Evolutionary conservation across 1,284 basidiomycete genomes (phyloP), one percentile per base, ranked within the genome.

Genomic region (Tranzscheliella williamsii): DNA sequence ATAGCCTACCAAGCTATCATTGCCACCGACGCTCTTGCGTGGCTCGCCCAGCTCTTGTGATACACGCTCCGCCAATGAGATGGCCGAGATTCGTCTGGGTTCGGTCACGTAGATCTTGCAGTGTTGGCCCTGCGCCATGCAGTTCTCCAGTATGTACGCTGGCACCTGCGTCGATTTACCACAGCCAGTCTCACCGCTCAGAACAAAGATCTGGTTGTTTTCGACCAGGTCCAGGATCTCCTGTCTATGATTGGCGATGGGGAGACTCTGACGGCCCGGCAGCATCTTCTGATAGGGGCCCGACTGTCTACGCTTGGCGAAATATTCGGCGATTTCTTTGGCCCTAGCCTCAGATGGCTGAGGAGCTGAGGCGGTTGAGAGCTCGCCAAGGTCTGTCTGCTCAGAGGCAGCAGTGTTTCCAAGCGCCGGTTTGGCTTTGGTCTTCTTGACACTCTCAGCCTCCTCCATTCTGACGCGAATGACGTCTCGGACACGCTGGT

Each of bases 151-250:
- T 53, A 98, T 89, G 80, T 91, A 98, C 0, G 90, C 84, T 1
- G 95, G 95, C 4, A 98, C 85, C 80, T 98, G 95, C 0, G 95
- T 98, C 1, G 93, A 96, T 80, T 99, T 99, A 13, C 94, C 95
- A 72, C 92, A 99, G 67, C 95, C 95, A 4, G 95, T 99, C 80
- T 98, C 95, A 34, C 95, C 95, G 70, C 91, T 94, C 1, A 99
- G 82, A 0, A 98, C 92, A 30, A 97, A 82, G 15, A 96, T 85
- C 72, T 95, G 93, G 5, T 86, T 86, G n/a, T 81, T 79, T 37
- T 89, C 86, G 35, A 98, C 80, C 0, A 84, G 83, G 5, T 85
- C 81, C 17, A 90, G 80, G 42, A 98, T 95, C 36, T 85, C 79
- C 4, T 87, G 77, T 23, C 91, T 85, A 79, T 91, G 93, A 15